A percentile compares a stretch with the other conserved stretches of the same genome.
Conservation (phyloP, 768 basidiomycete species). For the Naematelia encephala region DNA sequence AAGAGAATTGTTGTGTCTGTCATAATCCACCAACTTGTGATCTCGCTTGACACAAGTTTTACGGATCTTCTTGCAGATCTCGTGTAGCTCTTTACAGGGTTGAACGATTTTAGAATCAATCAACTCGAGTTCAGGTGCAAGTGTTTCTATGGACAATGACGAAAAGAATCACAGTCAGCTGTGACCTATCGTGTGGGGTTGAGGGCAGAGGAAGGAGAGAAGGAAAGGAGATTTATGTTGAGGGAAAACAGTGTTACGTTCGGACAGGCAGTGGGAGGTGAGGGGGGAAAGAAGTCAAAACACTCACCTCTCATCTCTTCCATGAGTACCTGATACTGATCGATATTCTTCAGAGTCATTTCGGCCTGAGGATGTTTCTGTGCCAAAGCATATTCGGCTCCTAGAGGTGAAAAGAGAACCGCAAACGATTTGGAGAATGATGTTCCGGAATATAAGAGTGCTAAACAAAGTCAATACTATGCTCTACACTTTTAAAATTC, state of each 20-base stretch:
- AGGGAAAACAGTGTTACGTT: not conserved
- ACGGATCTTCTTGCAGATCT: constrained; percentile 78
- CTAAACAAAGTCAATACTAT: constrained; percentile 21
- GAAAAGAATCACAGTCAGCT: too few species aligned
- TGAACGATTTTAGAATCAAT: constrained; percentile 80
- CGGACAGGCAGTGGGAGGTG: not conserved
- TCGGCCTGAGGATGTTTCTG: constrained; percentile 73
- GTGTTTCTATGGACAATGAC: constrained; percentile 57
- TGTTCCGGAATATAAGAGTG: constrained; percentile 50
- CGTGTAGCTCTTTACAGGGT: constrained; percentile 84
- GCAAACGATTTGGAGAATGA: constrained; percentile 51
- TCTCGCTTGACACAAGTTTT: constrained; percentile 96
- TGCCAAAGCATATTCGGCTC: constrained; percentile 70
- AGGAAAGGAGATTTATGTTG: not conserved
- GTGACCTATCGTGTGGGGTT: too few species aligned
- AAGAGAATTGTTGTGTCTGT: constrained; percentile 92
- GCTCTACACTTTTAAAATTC: too few species aligned
- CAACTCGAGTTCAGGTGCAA: constrained; percentile 87
- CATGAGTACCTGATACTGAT: constrained; percentile 68
- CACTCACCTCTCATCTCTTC: constrained; percentile 65
- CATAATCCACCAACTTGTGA: constrained; percentile 94
- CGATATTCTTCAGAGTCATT: constrained; percentile 73
- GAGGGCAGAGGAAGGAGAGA: not conserved
- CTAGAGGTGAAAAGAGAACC: constrained; percentile 52
- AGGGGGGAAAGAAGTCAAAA: not conserved